These are phyloP conservation scores for Conticribra guillardii DNA, from an alignment of 108 stramenopile species.

Conservation along the genomic window DNA sequence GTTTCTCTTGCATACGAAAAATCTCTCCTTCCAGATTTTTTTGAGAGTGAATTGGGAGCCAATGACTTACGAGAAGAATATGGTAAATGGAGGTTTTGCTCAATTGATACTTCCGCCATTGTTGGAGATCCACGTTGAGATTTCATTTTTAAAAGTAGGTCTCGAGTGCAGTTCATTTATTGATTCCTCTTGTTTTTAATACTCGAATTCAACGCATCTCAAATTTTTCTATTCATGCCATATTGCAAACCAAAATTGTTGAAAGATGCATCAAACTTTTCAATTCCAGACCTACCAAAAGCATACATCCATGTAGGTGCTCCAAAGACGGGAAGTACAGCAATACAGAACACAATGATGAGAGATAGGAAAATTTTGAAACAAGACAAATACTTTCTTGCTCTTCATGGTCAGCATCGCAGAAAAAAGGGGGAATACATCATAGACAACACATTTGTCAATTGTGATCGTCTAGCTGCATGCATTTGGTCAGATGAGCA, in stretches of 20 bases:
- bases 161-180: not conserved
- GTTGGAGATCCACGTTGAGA: not conserved
- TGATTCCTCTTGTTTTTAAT: too few species aligned
- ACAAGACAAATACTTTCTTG: conserved; percentile 2
- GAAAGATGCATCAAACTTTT: not conserved
- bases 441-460: conserved; percentile 4
- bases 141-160: conserved; percentile 3
- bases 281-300: not conserved
- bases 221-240: not conserved
- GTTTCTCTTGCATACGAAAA: conserved; percentile 17
- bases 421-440: too few species aligned
- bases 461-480: conserved; percentile 1
- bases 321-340: conserved; percentile 5
- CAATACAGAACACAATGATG: not conserved
- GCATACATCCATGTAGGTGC: conserved; percentile 1
- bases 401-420: conserved; percentile 1
- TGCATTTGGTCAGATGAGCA: conserved; percentile 5
- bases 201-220: too few species aligned
- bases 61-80: conserved; percentile 3
- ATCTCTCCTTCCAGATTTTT: conserved; percentile 7
- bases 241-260: not conserved
- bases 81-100: conserved; percentile 13
- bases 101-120: conserved; percentile 3
- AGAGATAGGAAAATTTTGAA: not conserved
- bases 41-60: not conserved